These are phyloP conservation scores for Meyerozyma sp. DNA, from an alignment of 1,139 yeast species.

Conservation along the genomic window DNA sequence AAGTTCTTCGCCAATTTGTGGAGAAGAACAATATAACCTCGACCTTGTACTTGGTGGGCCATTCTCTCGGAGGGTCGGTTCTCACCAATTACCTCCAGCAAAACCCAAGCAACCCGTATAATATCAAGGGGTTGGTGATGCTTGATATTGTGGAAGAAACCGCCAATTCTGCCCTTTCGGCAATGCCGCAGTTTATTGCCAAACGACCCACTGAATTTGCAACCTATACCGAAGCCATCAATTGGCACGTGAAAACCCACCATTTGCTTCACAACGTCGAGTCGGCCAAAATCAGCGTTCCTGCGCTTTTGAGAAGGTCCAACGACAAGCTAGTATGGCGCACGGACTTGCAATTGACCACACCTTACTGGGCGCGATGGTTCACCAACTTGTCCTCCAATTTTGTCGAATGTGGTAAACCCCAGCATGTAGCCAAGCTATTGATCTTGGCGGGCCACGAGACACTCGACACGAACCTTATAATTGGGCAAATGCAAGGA, in stretches of 20 bases:
- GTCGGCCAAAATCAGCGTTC: constrained; percentile 75
- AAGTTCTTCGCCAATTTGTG: constrained; percentile 38
- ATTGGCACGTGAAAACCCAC: constrained; percentile 65
- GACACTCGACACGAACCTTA: constrained; percentile 73
- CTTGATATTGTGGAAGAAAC: constrained; percentile 94
- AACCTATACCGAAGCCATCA: constrained; percentile 56
- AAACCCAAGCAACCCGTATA: constrained; percentile 11
- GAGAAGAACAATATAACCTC: constrained; percentile 11
- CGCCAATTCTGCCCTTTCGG: constrained; percentile 62
- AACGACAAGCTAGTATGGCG: constrained; percentile 43
- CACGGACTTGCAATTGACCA: constrained; percentile 55
- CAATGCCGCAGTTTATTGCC: constrained; percentile 61
- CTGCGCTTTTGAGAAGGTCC: constrained; percentile 44
- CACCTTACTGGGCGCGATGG: constrained; percentile 79
- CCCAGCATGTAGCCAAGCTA: constrained; percentile 50
- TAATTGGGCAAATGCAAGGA: constrained; percentile 97
- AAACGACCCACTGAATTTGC: constrained; percentile 58
- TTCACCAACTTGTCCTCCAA: constrained; percentile 62
- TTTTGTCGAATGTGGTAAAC: constrained; percentile 40
- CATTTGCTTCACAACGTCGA: constrained; percentile 48
- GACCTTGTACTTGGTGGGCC: constrained; percentile 63
- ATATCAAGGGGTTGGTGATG: constrained; percentile 62
- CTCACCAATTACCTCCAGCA: constrained; percentile 42
- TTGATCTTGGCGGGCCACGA: constrained; percentile 88
- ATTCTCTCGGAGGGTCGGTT: constrained; percentile 88